Conservation (phyloP, 768 basidiomycete genomes). For the Kwoniella dejecticola region DNA sequence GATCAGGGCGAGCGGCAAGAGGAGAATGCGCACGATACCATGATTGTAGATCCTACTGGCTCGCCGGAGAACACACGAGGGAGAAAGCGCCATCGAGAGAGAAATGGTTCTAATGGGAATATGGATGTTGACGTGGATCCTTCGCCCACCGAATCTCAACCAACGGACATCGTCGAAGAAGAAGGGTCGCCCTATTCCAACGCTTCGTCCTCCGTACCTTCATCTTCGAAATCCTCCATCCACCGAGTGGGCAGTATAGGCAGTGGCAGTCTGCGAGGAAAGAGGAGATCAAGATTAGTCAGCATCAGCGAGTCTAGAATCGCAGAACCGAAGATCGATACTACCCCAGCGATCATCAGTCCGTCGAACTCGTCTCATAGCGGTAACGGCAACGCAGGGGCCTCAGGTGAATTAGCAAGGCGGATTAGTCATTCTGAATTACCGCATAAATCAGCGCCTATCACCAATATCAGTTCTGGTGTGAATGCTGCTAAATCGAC, state of each 20-base stretch:
- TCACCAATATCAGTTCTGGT: too few relatives aligned
- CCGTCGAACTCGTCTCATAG: neutral
- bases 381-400: neutral
- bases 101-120: neutral
- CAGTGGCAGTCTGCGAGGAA: constrained; percentile 1
- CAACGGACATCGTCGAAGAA: neutral
- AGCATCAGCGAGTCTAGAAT: constrained; percentile 24
- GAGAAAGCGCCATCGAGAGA: constrained; percentile 2
- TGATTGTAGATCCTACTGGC: neutral
- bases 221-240: constrained; percentile 39
- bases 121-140: constrained; percentile 20
- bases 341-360: constrained; percentile 4
- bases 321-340: constrained; percentile 34
- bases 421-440: neutral
- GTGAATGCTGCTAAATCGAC: neutral
- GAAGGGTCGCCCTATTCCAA: constrained; percentile 21
- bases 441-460: neutral
- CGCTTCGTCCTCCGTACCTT: constrained; percentile 38
- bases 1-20: too few relatives aligned
- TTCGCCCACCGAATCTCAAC: neutral
- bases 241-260: constrained; percentile 4
- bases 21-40: constrained; percentile 8
- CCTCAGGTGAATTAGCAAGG: neutral
- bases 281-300: constrained; percentile 20
- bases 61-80: neutral